Conservation (phyloP, 1,139 yeast genomes). For the Sugiyamaella xylanicola region DNA sequence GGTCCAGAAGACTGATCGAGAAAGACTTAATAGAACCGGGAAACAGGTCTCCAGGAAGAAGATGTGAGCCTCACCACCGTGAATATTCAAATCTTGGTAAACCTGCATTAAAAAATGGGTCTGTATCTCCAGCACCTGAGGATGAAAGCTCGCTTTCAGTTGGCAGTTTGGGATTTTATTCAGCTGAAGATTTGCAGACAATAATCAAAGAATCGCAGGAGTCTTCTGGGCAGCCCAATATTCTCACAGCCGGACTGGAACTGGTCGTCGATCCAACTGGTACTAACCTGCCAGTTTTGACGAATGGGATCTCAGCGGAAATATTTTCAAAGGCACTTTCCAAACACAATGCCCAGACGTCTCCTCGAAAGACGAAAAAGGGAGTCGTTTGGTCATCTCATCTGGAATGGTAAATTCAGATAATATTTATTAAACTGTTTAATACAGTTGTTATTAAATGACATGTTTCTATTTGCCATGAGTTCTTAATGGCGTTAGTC, state of each 20-base stretch:
- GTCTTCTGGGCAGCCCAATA: background rate
- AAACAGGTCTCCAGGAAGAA: conserved; percentile 28
- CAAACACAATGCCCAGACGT: background rate
- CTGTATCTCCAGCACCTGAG: background rate
- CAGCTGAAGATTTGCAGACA: conserved; percentile 29
- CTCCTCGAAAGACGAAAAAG: conserved; percentile 10
- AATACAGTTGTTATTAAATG: too few relatives aligned
- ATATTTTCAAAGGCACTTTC: conserved; percentile 2
- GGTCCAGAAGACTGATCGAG: conserved; percentile 27
- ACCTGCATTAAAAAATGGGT: conserved; percentile 26
- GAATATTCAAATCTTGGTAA: conserved; percentile 21
- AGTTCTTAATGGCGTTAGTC: too few relatives aligned
- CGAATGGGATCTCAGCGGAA: conserved; percentile 4
- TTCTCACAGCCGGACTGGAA: background rate
- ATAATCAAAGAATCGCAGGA: conserved; percentile 5
- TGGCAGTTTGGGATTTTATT: conserved; percentile 30
- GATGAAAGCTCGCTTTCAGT: background rate
- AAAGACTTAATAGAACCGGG: conserved; percentile 23
- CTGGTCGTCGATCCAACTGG: background rate
- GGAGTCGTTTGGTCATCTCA: conserved; percentile 15
- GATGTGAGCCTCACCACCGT: conserved; percentile 31
- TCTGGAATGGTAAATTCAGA: conserved; percentile 18
- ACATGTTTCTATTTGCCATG: too few relatives aligned
- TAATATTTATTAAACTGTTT: conserved; percentile 3
- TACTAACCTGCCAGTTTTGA: background rate